Percentiles rank a stretch among this genome's conserved stretches.
These are phyloP conservation scores for Tausonia pullulans DNA, from an alignment of 1,284 basidiomycete species.

Conservation along the genomic window DNA sequence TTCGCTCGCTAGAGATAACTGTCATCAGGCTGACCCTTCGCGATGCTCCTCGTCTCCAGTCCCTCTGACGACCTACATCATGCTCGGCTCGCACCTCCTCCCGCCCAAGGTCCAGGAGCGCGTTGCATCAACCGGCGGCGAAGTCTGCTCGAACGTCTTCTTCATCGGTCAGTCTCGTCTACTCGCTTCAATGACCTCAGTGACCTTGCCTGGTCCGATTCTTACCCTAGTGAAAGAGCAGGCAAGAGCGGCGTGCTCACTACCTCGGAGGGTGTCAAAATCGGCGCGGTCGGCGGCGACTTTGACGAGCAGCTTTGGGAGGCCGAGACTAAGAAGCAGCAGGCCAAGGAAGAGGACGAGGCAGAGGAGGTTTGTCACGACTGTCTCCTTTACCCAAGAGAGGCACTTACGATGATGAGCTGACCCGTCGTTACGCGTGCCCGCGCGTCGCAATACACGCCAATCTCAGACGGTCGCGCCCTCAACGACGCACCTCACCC, in stretches of 20 bases:
- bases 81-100: conserved; percentile 65
- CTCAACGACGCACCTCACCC: conserved; percentile 37
- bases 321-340: conserved; percentile 15
- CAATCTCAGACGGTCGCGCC: background rate
- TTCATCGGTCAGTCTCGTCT: conserved; percentile 54
- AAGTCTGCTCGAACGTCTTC: conserved; percentile 69
- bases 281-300: conserved; percentile 70
- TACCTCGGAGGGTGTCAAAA: conserved; percentile 69
- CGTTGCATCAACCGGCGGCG: conserved; percentile 60
- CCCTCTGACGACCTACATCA: conserved; percentile 84
- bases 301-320: conserved; percentile 52
- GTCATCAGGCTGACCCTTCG: conserved; percentile 15
- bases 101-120: conserved; percentile 60
- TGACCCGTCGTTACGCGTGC: no score
- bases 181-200: background rate
- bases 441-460: conserved; percentile 55
- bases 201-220: background rate
- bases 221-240: conserved; percentile 28
- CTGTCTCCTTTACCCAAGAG: background rate
- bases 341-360: background rate
- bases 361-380: background rate
- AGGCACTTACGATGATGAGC: conserved; percentile 32
- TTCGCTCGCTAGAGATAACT: conserved; percentile 14
- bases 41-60: conserved; percentile 37
- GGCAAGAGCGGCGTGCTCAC: conserved; percentile 73